Base-by-base conservation (phyloP, 306 rosid species). In the Hylodesmum podocarpum region DNA sequence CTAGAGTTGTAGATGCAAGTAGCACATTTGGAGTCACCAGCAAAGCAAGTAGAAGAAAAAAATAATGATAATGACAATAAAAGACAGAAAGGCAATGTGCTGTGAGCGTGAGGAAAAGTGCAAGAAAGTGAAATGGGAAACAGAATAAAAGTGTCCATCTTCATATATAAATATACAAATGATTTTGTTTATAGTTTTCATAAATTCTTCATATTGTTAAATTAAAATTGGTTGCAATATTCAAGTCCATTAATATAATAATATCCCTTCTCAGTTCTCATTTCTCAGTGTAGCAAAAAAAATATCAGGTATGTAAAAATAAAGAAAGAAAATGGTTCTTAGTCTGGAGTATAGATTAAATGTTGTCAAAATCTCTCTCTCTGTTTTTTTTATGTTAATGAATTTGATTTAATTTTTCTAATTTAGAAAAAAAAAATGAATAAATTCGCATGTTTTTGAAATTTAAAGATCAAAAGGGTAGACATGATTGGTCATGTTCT, bases 71-170 rank as follows among this genome's bases (percentile, higher is more conserved):
- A 31, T 76, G 40, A 63, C 10, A 54, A 43, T 43, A 53, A 31
- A 80, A 50, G 88, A 86, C 89, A 82, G 84, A 86, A 51, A 47
- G 78, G 62, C 73, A 71, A 67, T 8, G 78, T 66, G 66, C 41
- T 61, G 84, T 34, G 66, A 46, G 81, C 15, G 28, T 27, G 55
- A 25, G 51, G 13, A 55, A 65, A 62, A 58, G 50, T 18, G 66
- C 8, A 21, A 36, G 55, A 47, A 63, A 67, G 69, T 19, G 59
- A 75, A 44, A 63, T 27, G 83, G 81, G 76, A 79, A 79, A 79
- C 73, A 79, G 73, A 71, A 70, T 2, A 44, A 71, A 79, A 79
- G 73, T 79, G 66, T 66, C 37, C 50, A 4, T 62, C 15, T 61
- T 65, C 43, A 16, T 33, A 3, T 28, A 8, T 77, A 50, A 47